Evolutionary conservation across 225 moss, liverwort and hornwort genomes (phyloP).

Genomic region (Bryum argenteum): DNA sequence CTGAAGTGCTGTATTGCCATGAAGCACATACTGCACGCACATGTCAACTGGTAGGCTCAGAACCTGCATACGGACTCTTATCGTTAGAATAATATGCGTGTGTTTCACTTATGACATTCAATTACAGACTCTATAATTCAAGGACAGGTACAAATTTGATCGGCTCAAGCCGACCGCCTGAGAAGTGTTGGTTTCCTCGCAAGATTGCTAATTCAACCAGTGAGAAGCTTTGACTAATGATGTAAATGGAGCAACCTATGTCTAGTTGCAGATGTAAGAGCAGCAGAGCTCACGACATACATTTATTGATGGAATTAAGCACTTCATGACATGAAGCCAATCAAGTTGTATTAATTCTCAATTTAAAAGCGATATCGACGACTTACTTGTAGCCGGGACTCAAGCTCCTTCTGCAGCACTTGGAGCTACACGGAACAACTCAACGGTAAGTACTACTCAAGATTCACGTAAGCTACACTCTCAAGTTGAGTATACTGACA

Average conservation of each 20-base stretch:
- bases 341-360: constrained; percentile 9
- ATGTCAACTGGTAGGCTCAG: constrained; percentile 64
- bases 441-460: constrained; percentile 22
- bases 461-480: constrained; percentile 8
- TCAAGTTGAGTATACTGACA: not conserved
- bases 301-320: constrained; percentile 1
- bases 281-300: not conserved
- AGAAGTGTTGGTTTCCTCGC: too few relatives aligned
- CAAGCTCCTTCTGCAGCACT: constrained; percentile 60
- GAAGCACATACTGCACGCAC: constrained; percentile 66
- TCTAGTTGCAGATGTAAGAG: not conserved
- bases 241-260: not conserved
- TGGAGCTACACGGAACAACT: constrained; percentile 45
- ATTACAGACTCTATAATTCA: not conserved
- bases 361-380: constrained; percentile 19
- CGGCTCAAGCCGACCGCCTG: too few relatives aligned
- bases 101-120: not conserved
- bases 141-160: not conserved
- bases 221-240: too few relatives aligned
- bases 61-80: constrained; percentile 38
- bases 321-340: not conserved
- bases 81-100: not conserved
- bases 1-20: constrained; percentile 63
- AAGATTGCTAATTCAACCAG: too few relatives aligned
- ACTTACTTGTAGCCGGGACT: constrained; percentile 60